Percentiles rank a stretch among this genome's conserved stretches.
These are phyloP conservation scores for Naumovozyma baii DNA, from an alignment of 805 yeast genomes.

Conservation along the genomic window DNA sequence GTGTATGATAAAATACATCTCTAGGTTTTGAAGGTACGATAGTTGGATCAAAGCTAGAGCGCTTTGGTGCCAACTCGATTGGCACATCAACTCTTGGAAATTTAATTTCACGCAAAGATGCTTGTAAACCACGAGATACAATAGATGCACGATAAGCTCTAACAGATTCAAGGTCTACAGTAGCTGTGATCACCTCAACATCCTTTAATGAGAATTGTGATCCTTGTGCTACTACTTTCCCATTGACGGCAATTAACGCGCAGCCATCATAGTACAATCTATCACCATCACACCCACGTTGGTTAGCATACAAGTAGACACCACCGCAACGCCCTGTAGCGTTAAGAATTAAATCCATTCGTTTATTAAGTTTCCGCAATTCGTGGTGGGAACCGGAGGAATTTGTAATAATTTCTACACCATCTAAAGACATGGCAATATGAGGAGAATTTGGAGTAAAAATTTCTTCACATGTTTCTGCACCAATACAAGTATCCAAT, in stretches of 20 bases:
- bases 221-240: constrained; percentile 86
- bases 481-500: constrained; percentile 83
- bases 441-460: constrained; percentile 97
- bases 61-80: constrained; percentile 54
- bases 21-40: constrained; percentile 47
- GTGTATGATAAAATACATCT: constrained; percentile 55
- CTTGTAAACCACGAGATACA: constrained; percentile 70
- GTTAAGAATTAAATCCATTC: constrained; percentile 76
- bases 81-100: constrained; percentile 50
- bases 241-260: constrained; percentile 88
- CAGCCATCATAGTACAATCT: constrained; percentile 94
- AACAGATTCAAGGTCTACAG: constrained; percentile 87
- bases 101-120: constrained; percentile 30
- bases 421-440: constrained; percentile 82
- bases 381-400: constrained; percentile 98
- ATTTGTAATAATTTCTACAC: constrained; percentile 94
- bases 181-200: constrained; percentile 92
- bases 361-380: constrained; percentile 74
- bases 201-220: constrained; percentile 81
- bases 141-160: constrained; percentile 63
- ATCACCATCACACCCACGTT: constrained; percentile 98
- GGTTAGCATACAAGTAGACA: constrained; percentile 84
- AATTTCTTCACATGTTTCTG: constrained; percentile 95
- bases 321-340: constrained; percentile 98
- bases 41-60: constrained; percentile 48